Evolutionary conservation across 805 yeast genomes (phyloP).

Genomic region (Novakomyces olei): DNA sequence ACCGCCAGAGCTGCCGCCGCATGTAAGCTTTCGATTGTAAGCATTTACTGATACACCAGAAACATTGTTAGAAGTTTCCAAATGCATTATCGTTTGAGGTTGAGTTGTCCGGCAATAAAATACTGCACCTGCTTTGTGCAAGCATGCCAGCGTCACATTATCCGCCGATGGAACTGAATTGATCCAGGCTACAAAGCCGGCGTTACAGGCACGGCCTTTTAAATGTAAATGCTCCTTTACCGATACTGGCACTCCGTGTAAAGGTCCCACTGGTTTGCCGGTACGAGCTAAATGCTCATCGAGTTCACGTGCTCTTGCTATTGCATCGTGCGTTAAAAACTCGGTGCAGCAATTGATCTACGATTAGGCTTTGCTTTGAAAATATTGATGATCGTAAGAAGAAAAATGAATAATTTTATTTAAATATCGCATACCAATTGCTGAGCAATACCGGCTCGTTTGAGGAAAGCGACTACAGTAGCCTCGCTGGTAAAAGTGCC

Average conservation of each 20-base stretch:
- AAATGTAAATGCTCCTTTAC: slow-evolving; percentile 42
- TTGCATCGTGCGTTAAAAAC: slow-evolving; percentile 26
- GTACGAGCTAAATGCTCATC: slow-evolving; percentile 27
- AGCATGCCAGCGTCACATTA: slow-evolving; percentile 26
- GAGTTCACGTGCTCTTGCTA: slow-evolving; percentile 23
- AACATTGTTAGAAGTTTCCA: slow-evolving; percentile 39
- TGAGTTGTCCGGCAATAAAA: slow-evolving; percentile 43
- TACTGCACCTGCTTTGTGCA: slow-evolving; percentile 34
- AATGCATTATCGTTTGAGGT: slow-evolving; percentile 51
- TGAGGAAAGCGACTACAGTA: slow-evolving; percentile 26
- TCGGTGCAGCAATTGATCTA: slow-evolving; percentile 26
- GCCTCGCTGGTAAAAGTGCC: slow-evolving; percentile 22
- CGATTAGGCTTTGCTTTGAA: background rate
- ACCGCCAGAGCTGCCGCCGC: slow-evolving; percentile 60
- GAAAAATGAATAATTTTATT: background rate
- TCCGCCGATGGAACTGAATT: slow-evolving; percentile 24
- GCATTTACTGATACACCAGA: slow-evolving; percentile 40
- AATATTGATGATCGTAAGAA: background rate
- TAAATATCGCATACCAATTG: no score
- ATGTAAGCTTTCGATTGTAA: slow-evolving; percentile 30
- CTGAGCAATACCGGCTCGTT: slow-evolving; percentile 28
- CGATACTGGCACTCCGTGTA: slow-evolving; percentile 50
- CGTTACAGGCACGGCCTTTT: slow-evolving; percentile 33
- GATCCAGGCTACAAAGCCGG: slow-evolving; percentile 33
- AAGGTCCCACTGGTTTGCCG: slow-evolving; percentile 39